Percentiles rank a stretch among this genome's conserved stretches.
Conservation (phyloP, 495 filamentous ascomycete species). For the Penicillium malachiteum region DNA sequence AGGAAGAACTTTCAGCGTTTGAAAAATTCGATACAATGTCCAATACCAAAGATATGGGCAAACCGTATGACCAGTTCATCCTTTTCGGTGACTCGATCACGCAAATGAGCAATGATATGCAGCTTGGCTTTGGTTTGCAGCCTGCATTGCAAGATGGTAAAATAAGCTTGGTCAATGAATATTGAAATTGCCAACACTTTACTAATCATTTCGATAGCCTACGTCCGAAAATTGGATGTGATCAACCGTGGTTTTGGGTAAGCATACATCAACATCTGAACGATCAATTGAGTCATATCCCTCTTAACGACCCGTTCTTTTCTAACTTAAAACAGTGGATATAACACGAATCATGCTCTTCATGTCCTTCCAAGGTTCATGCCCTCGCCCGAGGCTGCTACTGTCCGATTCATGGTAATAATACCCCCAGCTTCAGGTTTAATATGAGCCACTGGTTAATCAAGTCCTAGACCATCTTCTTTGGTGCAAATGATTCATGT, state of each 20-base stretch:
- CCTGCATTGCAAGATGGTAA: slow-evolving; percentile 69
- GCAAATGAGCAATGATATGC: slow-evolving; percentile 56
- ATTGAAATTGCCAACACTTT: background rate
- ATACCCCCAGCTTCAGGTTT: background rate
- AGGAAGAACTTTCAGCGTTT: too few species aligned
- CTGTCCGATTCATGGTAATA: slow-evolving; percentile 65
- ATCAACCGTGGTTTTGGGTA: slow-evolving; percentile 66
- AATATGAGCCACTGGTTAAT: slow-evolving; percentile 8
- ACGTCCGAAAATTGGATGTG: slow-evolving; percentile 64
- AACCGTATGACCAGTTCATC: slow-evolving; percentile 66
- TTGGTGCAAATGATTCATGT: slow-evolving; percentile 84
- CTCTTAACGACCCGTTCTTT: background rate
- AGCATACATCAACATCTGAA: slow-evolving; percentile 13
- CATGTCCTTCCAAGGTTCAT: slow-evolving; percentile 58
- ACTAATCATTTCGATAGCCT: slow-evolving; percentile 41
- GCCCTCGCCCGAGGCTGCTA: slow-evolving; percentile 52
- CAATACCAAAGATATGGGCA: slow-evolving; percentile 15
- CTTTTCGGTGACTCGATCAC: slow-evolving; percentile 84
- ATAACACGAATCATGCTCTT: slow-evolving; percentile 65
- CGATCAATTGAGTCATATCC: background rate
- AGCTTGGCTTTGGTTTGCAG: slow-evolving; percentile 67
- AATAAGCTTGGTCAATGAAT: background rate
- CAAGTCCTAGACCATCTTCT: slow-evolving; percentile 63
- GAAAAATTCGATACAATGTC: background rate
- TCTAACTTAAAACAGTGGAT: slow-evolving; percentile 49